These are phyloP conservation scores for Penicillium sp. DNA, from an alignment of 2,329 filamentous ascomycete genomes.

Conservation along the genomic window DNA sequence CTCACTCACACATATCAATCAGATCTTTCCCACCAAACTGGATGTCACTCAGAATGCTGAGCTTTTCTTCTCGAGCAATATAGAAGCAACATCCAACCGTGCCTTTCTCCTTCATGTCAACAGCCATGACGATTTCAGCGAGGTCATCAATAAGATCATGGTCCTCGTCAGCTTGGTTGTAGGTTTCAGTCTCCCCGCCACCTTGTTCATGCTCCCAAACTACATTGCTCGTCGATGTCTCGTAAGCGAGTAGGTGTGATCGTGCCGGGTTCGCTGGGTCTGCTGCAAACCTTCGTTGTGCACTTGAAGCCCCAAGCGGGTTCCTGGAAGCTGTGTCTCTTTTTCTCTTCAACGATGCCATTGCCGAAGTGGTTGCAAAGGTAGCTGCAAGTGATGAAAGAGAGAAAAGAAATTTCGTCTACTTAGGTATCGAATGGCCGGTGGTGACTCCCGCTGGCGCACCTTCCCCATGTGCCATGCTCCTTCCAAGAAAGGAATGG, in stretches of 20 bases:
- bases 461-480: not conserved
- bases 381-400: not conserved
- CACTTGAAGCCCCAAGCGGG: not conserved
- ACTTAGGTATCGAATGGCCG: not conserved
- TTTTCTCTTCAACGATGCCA: conserved; percentile 15
- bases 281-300: conserved; percentile 9
- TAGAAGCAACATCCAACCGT: conserved; percentile 84
- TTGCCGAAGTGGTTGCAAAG: not conserved
- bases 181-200: not conserved
- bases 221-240: not conserved
- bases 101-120: conserved; percentile 68
- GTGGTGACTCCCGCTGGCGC: not conserved
- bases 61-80: conserved; percentile 61
- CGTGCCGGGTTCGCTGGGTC: not conserved
- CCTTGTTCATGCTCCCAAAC: not conserved
- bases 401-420: not conserved
- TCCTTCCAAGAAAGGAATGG: not conserved
- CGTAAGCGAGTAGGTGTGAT: not conserved
- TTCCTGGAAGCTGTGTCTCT: conserved; percentile 7
- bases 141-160: conserved; percentile 44
- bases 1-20: conserved; percentile 53
- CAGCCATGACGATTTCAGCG: conserved; percentile 72
- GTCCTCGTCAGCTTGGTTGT: not conserved
- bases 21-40: conserved; percentile 64
- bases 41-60: conserved; percentile 76